Percentiles rank a stretch among this genome's conserved stretches.
These are phyloP conservation scores for Puya raimondii DNA, from an alignment of 176 grass and related monocot genomes.

Conservation along the genomic window DNA sequence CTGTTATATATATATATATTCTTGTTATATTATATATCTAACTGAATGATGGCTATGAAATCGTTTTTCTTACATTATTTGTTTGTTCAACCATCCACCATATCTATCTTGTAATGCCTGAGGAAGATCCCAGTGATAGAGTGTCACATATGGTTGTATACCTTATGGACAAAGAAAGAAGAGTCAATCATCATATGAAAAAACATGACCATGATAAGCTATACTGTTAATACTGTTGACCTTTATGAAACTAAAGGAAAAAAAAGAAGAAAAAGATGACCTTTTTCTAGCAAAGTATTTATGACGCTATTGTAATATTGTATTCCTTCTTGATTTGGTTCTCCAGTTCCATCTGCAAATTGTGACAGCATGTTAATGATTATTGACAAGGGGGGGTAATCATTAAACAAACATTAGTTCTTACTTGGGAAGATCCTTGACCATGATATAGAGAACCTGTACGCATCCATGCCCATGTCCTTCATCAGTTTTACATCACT, in stretches of 20 bases:
- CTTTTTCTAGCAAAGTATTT: conserved; percentile 61
- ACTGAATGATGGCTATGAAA: not conserved
- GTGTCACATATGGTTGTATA: conserved; percentile 68
- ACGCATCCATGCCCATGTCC: conserved; percentile 77
- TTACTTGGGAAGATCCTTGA: conserved; percentile 91
- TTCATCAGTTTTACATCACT: conserved; percentile 81
- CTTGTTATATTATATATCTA: not conserved
- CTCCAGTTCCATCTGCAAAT: conserved; percentile 76
- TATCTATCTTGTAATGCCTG: conserved; percentile 83
- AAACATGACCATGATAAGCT: not conserved
- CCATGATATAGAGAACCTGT: conserved; percentile 97
- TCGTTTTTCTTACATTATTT: conserved; percentile 62
- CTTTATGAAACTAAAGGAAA: not conserved
- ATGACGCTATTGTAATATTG: conserved; percentile 78
- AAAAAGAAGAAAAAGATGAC: conserved; percentile 10
- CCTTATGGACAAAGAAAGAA: conserved; percentile 33
- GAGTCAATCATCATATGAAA: not conserved
- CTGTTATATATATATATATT: not conserved
- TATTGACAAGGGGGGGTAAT: not conserved
- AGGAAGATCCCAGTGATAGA: conserved; percentile 92
- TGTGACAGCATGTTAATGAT: conserved; percentile 16
- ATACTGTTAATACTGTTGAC: not conserved
- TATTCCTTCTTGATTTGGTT: conserved; percentile 84
- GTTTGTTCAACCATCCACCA: conserved; percentile 58
- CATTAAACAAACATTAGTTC: conserved; percentile 21